phyloP scores from a whole-genome alignment of 2,329 filamentous ascomycete genomes.

The Penicillium olsonii region DNA sequence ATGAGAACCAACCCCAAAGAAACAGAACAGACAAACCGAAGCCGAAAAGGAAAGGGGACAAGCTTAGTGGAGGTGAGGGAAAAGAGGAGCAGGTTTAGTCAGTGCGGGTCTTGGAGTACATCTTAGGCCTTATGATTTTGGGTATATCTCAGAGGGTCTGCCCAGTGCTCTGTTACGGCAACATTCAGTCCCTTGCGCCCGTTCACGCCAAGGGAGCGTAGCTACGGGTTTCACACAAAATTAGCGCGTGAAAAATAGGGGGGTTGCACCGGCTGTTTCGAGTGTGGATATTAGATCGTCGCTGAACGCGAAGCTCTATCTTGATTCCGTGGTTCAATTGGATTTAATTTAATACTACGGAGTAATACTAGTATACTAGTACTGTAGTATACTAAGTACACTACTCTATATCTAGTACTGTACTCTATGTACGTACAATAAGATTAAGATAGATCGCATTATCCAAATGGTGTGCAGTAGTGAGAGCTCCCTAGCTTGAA shows the following conservation, averaged over 20 bases:
- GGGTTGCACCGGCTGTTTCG: conserved; percentile 24
- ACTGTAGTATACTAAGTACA: too few species aligned
- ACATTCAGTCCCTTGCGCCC: conserved; percentile 8
- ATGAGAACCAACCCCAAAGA: conserved; percentile 8
- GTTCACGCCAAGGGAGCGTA: conserved; percentile 14
- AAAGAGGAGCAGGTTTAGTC: too few species aligned
- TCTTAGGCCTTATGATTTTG: too few species aligned
- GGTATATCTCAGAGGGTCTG: too few species aligned
- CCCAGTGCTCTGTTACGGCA: too few species aligned
- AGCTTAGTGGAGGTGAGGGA: neutral
- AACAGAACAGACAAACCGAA: conserved; percentile 19
- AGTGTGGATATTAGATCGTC: conserved; percentile 20
- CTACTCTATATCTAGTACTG: too few species aligned
- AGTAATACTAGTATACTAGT: neutral
- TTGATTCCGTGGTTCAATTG: too few species aligned
- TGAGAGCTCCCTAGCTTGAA: conserved; percentile 2
- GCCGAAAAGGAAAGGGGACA: conserved; percentile 17
- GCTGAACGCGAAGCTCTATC: too few species aligned
- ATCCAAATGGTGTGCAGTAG: conserved; percentile 5
- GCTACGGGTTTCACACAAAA: conserved; percentile 14
- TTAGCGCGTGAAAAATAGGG: conserved; percentile 5
- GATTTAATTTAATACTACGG: neutral
- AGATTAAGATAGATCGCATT: neutral
- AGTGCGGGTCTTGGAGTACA: too few species aligned
- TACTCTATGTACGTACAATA: neutral